Percentiles rank a stretch among this genome's conserved stretches.
phyloP scores from a whole-genome alignment of 2,329 filamentous ascomycete genomes.

The Polytolypa hystricis region DNA sequence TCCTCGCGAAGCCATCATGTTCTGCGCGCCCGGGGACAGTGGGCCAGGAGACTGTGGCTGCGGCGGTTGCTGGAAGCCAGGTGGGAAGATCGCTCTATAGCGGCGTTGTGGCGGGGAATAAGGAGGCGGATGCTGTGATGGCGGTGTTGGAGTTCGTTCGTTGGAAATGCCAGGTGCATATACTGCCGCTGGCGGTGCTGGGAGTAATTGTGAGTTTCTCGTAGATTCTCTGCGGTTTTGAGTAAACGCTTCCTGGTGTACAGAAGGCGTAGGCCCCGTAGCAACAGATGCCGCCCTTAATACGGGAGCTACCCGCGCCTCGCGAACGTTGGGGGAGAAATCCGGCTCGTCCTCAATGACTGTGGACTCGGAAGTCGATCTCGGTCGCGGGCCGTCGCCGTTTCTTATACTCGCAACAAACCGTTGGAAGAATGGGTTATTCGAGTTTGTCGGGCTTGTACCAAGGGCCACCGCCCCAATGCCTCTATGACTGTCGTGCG shows the following conservation, averaged over 20 bases:
- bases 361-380: slow-evolving; percentile 16
- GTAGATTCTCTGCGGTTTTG: background rate
- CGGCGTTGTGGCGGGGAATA: slow-evolving; percentile 36
- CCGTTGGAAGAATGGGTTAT: slow-evolving; percentile 16
- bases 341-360: slow-evolving; percentile 20
- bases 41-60: slow-evolving; percentile 50
- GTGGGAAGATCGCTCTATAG: slow-evolving; percentile 50
- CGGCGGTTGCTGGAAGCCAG: slow-evolving; percentile 39
- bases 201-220: too few species aligned
- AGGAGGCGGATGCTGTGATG: slow-evolving; percentile 41
- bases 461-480: too few species aligned
- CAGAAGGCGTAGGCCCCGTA: background rate
- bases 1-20: slow-evolving; percentile 52
- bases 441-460: too few species aligned
- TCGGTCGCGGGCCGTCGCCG: slow-evolving; percentile 7
- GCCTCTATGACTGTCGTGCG: too few species aligned
- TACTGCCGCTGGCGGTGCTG: too few species aligned
- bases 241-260: background rate
- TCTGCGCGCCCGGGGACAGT: slow-evolving; percentile 50
- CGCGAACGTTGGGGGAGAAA: slow-evolving; percentile 20
- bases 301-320: slow-evolving; percentile 20
- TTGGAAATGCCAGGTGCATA: too few species aligned
- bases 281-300: slow-evolving; percentile 11
- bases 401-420: slow-evolving; percentile 13
- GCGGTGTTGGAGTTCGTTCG: too few species aligned